phyloP scores from a whole-genome alignment of 2,329 filamentous ascomycete genomes.

The Pyricularia grisea region DNA sequence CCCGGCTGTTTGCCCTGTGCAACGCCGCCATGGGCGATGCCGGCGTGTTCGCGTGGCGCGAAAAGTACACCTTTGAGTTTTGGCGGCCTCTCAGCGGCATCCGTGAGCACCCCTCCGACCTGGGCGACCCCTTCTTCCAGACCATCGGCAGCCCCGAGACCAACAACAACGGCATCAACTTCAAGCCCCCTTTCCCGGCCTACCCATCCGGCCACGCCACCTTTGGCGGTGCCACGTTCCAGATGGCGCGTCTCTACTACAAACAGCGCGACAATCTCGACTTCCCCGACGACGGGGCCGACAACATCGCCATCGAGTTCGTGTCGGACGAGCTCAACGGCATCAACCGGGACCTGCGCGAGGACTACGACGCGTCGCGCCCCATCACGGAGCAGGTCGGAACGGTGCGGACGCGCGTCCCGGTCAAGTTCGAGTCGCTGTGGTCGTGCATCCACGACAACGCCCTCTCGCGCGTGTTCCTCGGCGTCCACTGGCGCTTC shows the following conservation, averaged over 20 bases:
- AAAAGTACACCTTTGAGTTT: slow-evolving; percentile 7
- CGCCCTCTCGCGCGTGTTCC: slow-evolving; percentile 6
- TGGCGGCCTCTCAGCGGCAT: slow-evolving; percentile 7
- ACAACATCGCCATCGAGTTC: slow-evolving; percentile 5
- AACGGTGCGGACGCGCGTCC: slow-evolving; percentile 6
- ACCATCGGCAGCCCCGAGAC: slow-evolving; percentile 7
- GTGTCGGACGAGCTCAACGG: slow-evolving; percentile 9
- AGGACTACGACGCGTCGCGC: slow-evolving; percentile 6
- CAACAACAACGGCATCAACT: slow-evolving; percentile 6
- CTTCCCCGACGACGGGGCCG: slow-evolving; percentile 5
- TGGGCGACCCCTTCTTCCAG: slow-evolving; percentile 8
- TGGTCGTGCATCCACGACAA: slow-evolving; percentile 8
- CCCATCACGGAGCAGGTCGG: slow-evolving; percentile 7
- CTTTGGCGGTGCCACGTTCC: slow-evolving; percentile 6
- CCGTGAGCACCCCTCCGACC: slow-evolving; percentile 7
- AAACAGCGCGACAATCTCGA: slow-evolving; percentile 6
- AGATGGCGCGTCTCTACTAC: slow-evolving; percentile 8
- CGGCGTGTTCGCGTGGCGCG: slow-evolving; percentile 7
- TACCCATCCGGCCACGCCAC: slow-evolving; percentile 8
- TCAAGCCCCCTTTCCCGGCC: slow-evolving; percentile 8
- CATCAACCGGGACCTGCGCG: slow-evolving; percentile 7
- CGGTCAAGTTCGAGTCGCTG: slow-evolving; percentile 7
- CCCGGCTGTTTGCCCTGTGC: slow-evolving; percentile 13
- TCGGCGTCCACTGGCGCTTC: slow-evolving; percentile 8
- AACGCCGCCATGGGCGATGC: slow-evolving; percentile 7